Conservation (phyloP, 352 stramenopile species). For the Globisporangium ultimum region DNA sequence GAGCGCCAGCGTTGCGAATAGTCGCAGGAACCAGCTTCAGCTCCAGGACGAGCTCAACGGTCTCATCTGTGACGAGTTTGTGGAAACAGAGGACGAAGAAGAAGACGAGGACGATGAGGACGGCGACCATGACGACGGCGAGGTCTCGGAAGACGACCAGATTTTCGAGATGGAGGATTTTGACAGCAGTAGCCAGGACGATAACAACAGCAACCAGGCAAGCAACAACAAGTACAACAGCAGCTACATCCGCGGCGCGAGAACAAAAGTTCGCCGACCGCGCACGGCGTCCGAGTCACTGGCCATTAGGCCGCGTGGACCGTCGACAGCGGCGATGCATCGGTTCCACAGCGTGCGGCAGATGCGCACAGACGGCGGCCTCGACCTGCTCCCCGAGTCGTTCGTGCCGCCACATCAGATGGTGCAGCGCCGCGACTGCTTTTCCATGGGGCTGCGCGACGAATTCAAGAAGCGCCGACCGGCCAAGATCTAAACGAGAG, state of each 20-base stretch:
- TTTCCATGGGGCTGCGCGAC: slow-evolving; percentile 67
- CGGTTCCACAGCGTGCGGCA: slow-evolving; percentile 18
- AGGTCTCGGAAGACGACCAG: slow-evolving; percentile 31
- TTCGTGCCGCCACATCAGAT: slow-evolving; percentile 77
- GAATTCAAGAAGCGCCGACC: slow-evolving; percentile 74
- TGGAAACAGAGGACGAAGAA: slow-evolving; percentile 43
- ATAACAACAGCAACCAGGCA: slow-evolving; percentile 21
- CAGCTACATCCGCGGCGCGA: slow-evolving; percentile 2
- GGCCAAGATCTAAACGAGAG: slow-evolving; percentile 10
- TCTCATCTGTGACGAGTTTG: slow-evolving; percentile 18
- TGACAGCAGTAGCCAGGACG: slow-evolving; percentile 22
- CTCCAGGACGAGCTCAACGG: not conserved
- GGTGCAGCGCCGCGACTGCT: slow-evolving; percentile 54
- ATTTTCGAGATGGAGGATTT: slow-evolving; percentile 82
- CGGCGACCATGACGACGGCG: slow-evolving; percentile 18
- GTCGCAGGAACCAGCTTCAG: not conserved
- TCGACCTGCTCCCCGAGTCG: slow-evolving; percentile 38
- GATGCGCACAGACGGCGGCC: slow-evolving; percentile 18
- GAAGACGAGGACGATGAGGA: slow-evolving; percentile 30
- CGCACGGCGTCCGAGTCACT: slow-evolving; percentile 16
- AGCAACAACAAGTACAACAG: not conserved
- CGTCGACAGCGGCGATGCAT: slow-evolving; percentile 6
- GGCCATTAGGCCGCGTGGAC: slow-evolving; percentile 2
- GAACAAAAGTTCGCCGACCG: slow-evolving; percentile 3
- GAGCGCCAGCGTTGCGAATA: slow-evolving; percentile 18